These are phyloP conservation scores for Solanum pimpinellifolium DNA, from an alignment of 257 asterid genomes.

Conservation along the genomic window DNA sequence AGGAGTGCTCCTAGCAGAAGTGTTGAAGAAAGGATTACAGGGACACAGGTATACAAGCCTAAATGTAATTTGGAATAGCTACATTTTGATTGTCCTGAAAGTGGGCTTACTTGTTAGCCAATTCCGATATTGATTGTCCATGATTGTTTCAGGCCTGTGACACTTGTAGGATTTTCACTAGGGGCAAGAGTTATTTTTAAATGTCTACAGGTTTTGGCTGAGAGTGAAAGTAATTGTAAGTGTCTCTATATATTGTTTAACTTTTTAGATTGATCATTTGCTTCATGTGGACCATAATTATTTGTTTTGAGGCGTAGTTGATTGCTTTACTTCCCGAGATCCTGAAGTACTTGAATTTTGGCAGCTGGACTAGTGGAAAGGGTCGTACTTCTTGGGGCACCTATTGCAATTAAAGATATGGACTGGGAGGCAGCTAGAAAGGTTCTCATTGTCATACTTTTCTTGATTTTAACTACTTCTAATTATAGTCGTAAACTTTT, in stretches of 20 bases:
- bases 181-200: slow-evolving; percentile 90
- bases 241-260: neutral
- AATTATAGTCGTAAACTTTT: neutral
- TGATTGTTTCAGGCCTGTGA: slow-evolving; percentile 80
- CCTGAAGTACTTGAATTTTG: slow-evolving; percentile 1
- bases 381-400: slow-evolving; percentile 94
- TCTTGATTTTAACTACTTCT: neutral
- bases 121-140: neutral
- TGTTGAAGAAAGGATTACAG: slow-evolving; percentile 65
- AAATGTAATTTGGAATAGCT: neutral
- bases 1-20: slow-evolving; percentile 86
- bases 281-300: neutral
- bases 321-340: neutral
- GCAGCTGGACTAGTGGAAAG: slow-evolving; percentile 83
- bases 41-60: slow-evolving; percentile 52
- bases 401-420: slow-evolving; percentile 65
- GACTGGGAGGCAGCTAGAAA: slow-evolving; percentile 90
- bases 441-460: slow-evolving; percentile 17
- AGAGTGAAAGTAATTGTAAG: slow-evolving; percentile 51
- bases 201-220: slow-evolving; percentile 81
- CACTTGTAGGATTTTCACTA: slow-evolving; percentile 93
- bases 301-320: neutral
- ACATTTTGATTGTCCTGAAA: neutral
- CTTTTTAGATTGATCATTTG: neutral
- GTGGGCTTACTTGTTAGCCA: neutral